A percentile compares a stretch with the other conserved stretches of the same genome.
Conservation (phyloP, 1,284 basidiomycete species). For the Afroboletus lepidellus region DNA sequence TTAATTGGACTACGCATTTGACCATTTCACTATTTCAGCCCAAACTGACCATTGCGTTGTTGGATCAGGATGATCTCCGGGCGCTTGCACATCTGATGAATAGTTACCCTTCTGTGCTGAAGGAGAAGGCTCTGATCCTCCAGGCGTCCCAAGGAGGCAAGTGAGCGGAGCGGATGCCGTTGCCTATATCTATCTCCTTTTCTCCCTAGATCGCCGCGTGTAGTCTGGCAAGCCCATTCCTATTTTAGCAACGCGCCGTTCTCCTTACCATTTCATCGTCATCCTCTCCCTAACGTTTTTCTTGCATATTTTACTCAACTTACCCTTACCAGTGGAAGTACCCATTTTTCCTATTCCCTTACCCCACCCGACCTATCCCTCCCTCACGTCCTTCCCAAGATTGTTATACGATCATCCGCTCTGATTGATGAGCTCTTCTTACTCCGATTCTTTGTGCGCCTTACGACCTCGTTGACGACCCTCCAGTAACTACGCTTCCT, state of each 20-base stretch:
- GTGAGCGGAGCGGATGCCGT: conserved; percentile 11
- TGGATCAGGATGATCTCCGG: conserved; percentile 83
- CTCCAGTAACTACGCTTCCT: conserved; percentile 5
- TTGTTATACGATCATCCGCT: conserved; percentile 9
- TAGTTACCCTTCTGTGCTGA: conserved; percentile 77
- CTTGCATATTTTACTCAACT: conserved; percentile 17
- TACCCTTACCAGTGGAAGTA: conserved; percentile 16
- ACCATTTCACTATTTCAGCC: conserved; percentile 43
- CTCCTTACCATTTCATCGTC: neutral
- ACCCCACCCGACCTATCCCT: conserved; percentile 2
- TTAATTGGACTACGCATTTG: neutral
- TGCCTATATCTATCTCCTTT: too few relatives aligned
- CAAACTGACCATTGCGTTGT: conserved; percentile 77
- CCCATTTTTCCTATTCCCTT: conserved; percentile 4
- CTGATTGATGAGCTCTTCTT: conserved; percentile 3
- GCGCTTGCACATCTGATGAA: conserved; percentile 85
- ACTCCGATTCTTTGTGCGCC: neutral
- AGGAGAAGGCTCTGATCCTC: conserved; percentile 62
- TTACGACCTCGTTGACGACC: conserved; percentile 21
- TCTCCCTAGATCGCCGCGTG: neutral
- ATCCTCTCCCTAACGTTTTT: neutral
- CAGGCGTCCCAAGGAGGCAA: conserved; percentile 36
- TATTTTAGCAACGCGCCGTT: conserved; percentile 1
- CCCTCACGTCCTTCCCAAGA: conserved; percentile 4
- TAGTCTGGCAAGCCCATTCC: neutral